Evolutionary conservation across 495 filamentous ascomycete genomes (phyloP).

Genomic region (Ascodesmis nigricans): DNA sequence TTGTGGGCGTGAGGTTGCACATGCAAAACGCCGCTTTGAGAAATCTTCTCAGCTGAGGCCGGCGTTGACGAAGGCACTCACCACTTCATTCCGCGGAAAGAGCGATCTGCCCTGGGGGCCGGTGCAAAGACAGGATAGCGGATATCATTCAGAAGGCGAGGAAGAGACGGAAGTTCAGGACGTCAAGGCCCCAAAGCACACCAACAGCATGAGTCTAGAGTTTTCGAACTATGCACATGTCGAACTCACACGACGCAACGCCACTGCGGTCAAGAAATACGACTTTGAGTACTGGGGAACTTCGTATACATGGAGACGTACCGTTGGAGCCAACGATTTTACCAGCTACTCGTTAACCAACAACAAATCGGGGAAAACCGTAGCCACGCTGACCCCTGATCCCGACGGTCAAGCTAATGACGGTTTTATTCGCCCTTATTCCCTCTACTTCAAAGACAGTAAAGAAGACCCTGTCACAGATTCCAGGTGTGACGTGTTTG

Average conservation of each 20-base stretch:
- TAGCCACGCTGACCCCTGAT: constrained; percentile 50
- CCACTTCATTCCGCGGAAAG: constrained; percentile 41
- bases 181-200: constrained; percentile 26
- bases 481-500: constrained; percentile 54
- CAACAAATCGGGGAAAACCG: constrained; percentile 32
- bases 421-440: constrained; percentile 78
- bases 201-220: constrained; percentile 54
- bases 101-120: constrained; percentile 22
- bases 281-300: constrained; percentile 84
- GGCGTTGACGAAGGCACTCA: constrained; percentile 47
- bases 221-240: constrained; percentile 96
- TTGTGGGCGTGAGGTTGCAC: constrained; percentile 82
- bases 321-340: constrained; percentile 31
- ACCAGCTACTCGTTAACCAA: constrained; percentile 61
- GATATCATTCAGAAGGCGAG: constrained; percentile 29
- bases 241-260: constrained; percentile 50
- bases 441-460: constrained; percentile 63
- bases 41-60: constrained; percentile 27
- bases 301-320: constrained; percentile 66
- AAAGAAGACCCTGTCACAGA: constrained; percentile 16
- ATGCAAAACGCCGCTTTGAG: constrained; percentile 45
- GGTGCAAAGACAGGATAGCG: constrained; percentile 33
- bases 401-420: constrained; percentile 56
- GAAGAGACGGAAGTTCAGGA: constrained; percentile 30
- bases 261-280: constrained; percentile 52